Conservation (phyloP, 2,329 filamentous ascomycete species). For the Trichoderma guizhouense region DNA sequence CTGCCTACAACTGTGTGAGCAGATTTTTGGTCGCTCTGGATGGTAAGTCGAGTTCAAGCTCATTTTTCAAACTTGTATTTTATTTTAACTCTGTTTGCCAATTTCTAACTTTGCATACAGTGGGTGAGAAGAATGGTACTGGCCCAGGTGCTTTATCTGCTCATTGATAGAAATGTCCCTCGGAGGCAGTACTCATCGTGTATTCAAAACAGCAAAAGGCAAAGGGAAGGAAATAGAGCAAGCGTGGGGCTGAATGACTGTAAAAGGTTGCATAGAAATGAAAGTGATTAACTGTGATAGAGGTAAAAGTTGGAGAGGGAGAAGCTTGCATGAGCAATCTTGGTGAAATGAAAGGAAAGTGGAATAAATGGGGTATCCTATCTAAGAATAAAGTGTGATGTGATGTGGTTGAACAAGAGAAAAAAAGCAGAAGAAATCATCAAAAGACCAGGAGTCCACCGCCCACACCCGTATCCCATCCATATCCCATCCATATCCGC, state of each 20-base stretch:
- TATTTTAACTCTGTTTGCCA: background rate
- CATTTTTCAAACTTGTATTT: background rate
- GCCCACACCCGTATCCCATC: background rate
- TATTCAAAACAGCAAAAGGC: background rate
- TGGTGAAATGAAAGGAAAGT: background rate
- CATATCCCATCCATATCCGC: background rate
- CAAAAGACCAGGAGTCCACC: slow-evolving; percentile 17
- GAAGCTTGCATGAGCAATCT: slow-evolving; percentile 11
- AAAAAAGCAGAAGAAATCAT: slow-evolving; percentile 28
- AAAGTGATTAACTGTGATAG: background rate
- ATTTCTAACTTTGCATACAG: slow-evolving; percentile 33
- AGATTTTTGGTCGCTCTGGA: slow-evolving; percentile 79
- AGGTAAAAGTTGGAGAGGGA: slow-evolving; percentile 1
- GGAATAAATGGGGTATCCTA: slow-evolving; percentile 39
- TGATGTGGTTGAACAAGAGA: background rate
- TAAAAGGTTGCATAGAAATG: background rate
- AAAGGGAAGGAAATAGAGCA: background rate
- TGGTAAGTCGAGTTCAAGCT: slow-evolving; percentile 45
- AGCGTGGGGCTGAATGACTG: background rate
- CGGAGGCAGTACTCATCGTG: background rate
- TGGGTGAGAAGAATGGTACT: slow-evolving; percentile 55
- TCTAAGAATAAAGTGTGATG: slow-evolving; percentile 27
- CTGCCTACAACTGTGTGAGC: slow-evolving; percentile 81
- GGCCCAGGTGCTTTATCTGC: slow-evolving; percentile 42
- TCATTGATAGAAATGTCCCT: slow-evolving; percentile 29